These are phyloP conservation scores for Arabis hirsuta DNA, from an alignment of 345 rosid species.

Conservation along the genomic window DNA sequence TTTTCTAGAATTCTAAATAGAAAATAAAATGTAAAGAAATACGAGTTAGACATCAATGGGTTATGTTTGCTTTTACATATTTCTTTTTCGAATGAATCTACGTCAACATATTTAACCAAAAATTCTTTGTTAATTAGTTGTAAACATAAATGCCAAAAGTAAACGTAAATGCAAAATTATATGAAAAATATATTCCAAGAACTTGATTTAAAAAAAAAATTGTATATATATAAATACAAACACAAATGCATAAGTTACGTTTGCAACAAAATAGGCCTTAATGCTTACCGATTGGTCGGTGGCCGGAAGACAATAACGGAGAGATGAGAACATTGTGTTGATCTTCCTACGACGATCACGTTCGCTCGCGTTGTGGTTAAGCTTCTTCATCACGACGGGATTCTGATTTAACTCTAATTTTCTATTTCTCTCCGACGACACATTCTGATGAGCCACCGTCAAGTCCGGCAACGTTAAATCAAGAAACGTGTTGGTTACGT, in stretches of 20 bases:
- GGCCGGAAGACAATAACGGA: slow-evolving; percentile 66
- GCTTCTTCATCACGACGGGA: slow-evolving; percentile 46
- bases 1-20: background rate
- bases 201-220: too few species aligned
- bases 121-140: too few species aligned
- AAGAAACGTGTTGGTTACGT: slow-evolving; percentile 21
- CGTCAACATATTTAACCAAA: too few species aligned
- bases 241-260: too few species aligned
- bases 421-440: slow-evolving; percentile 13
- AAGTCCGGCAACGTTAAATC: slow-evolving; percentile 40
- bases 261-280: background rate
- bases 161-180: too few species aligned
- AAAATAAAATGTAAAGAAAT: too few species aligned
- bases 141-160: too few species aligned
- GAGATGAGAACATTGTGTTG: slow-evolving; percentile 60
- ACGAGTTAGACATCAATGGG: too few species aligned
- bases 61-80: too few species aligned
- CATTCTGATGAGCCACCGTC: slow-evolving; percentile 35
- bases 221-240: too few species aligned
- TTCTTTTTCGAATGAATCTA: too few species aligned
- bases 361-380: slow-evolving; percentile 74
- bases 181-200: background rate
- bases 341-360: slow-evolving; percentile 69
- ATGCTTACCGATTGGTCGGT: slow-evolving; percentile 52
- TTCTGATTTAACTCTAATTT: background rate